Evolutionary conservation across 192 early-diverging fungal species (phyloP).

Genomic region (Funneliformis mosseae): DNA sequence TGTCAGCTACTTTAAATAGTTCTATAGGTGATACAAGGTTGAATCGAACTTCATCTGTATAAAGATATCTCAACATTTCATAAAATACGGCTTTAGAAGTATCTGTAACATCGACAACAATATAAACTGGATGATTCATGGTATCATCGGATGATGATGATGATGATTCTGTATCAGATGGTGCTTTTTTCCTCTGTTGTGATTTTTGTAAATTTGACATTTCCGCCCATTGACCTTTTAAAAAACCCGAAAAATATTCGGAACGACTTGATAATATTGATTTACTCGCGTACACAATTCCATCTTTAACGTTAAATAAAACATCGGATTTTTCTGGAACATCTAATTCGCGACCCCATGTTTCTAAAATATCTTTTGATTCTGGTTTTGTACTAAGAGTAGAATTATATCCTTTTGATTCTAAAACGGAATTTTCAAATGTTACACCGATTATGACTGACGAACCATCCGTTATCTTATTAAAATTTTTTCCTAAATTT

Average conservation of each 20-base stretch:
- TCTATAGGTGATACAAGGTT: neutral
- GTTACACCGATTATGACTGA: too few relatives aligned
- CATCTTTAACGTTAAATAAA: conserved; percentile 4
- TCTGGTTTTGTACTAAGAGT: neutral
- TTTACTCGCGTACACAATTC: conserved; percentile 4
- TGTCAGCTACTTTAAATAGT: conserved; percentile 12
- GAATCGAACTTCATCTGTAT: conserved; percentile 2
- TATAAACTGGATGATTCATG: neutral
- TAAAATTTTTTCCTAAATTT: too few relatives aligned
- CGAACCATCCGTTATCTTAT: too few relatives aligned
- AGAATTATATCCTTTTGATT: too few relatives aligned
- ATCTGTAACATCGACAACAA: neutral
- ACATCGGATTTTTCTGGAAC: conserved; percentile 18
- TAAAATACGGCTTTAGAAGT: neutral
- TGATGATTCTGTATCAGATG: too few relatives aligned
- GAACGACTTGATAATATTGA: conserved; percentile 5
- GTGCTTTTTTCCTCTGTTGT: neutral
- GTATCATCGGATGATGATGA: neutral
- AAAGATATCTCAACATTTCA: conserved; percentile 18
- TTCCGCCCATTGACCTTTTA: conserved; percentile 9
- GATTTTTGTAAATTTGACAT: too few relatives aligned
- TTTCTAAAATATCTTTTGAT: conserved; percentile 13
- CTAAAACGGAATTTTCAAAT: too few relatives aligned
- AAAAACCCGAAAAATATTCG: conserved; percentile 8
- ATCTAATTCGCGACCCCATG: conserved; percentile 14